Conservation (phyloP, 2,329 filamentous ascomycete genomes). For the Fusarium subglutinans region DNA sequence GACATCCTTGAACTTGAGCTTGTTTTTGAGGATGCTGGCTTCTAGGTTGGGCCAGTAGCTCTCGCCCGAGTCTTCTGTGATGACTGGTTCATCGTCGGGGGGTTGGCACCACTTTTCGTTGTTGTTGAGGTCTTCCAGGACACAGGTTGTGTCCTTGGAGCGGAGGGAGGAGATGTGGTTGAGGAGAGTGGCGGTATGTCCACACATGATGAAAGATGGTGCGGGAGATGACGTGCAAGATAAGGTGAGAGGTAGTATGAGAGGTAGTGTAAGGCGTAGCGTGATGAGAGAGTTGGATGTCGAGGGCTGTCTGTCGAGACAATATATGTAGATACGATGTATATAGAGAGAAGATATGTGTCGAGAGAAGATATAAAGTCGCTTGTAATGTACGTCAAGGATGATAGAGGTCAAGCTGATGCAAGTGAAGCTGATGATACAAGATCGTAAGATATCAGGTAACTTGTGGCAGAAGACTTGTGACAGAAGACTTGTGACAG, state of each 20-base stretch:
- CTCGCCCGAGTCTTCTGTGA: not conserved
- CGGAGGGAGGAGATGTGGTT: not conserved
- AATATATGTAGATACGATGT: not conserved
- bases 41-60: not conserved
- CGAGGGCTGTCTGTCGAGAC: no score
- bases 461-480: not conserved
- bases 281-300: not conserved
- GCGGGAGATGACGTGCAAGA: not conserved
- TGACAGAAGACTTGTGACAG: not conserved
- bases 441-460: not conserved
- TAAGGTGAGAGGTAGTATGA: not conserved
- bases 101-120: not conserved
- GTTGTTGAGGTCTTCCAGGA: not conserved
- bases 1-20: not conserved
- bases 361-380: not conserved
- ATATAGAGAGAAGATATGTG: not conserved
- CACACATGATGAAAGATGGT: not conserved
- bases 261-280: no score
- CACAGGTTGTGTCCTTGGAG: not conserved
- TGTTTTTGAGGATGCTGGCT: not conserved
- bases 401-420: not conserved
- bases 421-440: not conserved
- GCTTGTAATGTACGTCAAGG: not conserved
- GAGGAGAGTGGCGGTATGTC: not conserved
- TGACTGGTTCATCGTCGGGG: not conserved